phyloP scores from a whole-genome alignment of 1,139 yeast genomes.

The Suhomyces bribrorum region DNA sequence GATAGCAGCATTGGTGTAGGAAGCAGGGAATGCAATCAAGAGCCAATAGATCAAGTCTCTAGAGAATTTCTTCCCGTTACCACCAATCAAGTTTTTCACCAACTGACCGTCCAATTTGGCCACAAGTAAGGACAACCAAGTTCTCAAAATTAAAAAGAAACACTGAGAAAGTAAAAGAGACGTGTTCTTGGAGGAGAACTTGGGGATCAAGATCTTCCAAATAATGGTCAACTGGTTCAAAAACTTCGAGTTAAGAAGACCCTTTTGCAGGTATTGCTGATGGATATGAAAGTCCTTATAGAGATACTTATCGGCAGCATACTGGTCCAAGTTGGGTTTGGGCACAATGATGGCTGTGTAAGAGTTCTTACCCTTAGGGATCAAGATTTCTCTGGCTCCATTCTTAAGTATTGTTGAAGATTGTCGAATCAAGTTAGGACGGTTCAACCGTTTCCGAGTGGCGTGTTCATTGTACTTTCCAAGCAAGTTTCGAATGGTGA shows the following conservation, averaged over 20 bases:
- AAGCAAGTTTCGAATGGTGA: conserved; percentile 34
- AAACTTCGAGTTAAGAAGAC: conserved; percentile 63
- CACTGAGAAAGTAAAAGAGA: conserved; percentile 70
- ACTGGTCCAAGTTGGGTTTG: conserved; percentile 59
- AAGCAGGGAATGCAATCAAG: conserved; percentile 87
- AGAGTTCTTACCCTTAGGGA: conserved; percentile 51
- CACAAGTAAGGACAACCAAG: conserved; percentile 83
- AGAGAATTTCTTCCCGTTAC: conserved; percentile 72
- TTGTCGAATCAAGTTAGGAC: conserved; percentile 47
- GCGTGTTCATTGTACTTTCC: conserved; percentile 35
- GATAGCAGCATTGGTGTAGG: conserved; percentile 89
- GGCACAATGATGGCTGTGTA: conserved; percentile 54
- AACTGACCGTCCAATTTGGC: conserved; percentile 92
- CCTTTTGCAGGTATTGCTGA: conserved; percentile 35
- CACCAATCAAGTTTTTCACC: conserved; percentile 85
- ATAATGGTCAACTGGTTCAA: conserved; percentile 73
- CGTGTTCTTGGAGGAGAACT: conserved; percentile 66
- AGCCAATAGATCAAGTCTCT: conserved; percentile 86
- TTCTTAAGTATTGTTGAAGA: conserved; percentile 48
- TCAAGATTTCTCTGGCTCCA: conserved; percentile 55
- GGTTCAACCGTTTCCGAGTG: conserved; percentile 25
- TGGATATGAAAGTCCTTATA: conserved; percentile 54
- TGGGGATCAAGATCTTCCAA: conserved; percentile 82
- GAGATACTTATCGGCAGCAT: conserved; percentile 68
- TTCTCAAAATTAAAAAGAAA: conserved; percentile 72